Evolutionary conservation across 192 early-diverging fungal species (phyloP).

Genomic region (Spinellus fusiger): DNA sequence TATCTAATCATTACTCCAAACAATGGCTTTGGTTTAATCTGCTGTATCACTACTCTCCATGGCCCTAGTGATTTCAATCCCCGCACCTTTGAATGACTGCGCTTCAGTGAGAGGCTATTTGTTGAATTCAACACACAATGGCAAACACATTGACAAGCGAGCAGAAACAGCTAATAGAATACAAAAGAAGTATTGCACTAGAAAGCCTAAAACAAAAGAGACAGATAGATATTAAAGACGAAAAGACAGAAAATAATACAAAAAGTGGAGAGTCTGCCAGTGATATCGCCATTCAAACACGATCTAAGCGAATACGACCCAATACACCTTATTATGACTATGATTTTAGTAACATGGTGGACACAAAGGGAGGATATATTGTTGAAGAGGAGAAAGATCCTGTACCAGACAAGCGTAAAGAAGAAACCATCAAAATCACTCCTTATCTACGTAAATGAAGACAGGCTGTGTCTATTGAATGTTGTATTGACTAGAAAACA

Average conservation of each 20-base stretch:
- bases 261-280: background rate
- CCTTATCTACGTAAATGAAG: constrained; percentile 40
- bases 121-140: too few species aligned
- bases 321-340: constrained; percentile 61
- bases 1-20: too few species aligned
- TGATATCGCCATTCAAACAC: background rate
- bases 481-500: too few species aligned
- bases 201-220: constrained; percentile 23
- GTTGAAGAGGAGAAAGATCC: constrained; percentile 43
- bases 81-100: too few species aligned
- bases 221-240: constrained; percentile 1
- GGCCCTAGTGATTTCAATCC: too few species aligned
- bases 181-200: constrained; percentile 42
- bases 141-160: constrained; percentile 33
- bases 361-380: constrained; percentile 86
- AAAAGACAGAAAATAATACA: background rate
- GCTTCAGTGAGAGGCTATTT: too few species aligned
- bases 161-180: constrained; percentile 37
- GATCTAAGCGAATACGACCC: constrained; percentile 19
- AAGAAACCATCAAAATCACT: constrained; percentile 28
- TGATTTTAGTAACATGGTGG: constrained; percentile 79
- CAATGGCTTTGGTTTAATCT: too few species aligned
- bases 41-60: too few species aligned
- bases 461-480: too few species aligned
- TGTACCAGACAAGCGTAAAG: constrained; percentile 34